These are phyloP conservation scores for Bipolaris zeicola DNA, from an alignment of 2,329 filamentous ascomycete genomes.

Conservation along the genomic window DNA sequence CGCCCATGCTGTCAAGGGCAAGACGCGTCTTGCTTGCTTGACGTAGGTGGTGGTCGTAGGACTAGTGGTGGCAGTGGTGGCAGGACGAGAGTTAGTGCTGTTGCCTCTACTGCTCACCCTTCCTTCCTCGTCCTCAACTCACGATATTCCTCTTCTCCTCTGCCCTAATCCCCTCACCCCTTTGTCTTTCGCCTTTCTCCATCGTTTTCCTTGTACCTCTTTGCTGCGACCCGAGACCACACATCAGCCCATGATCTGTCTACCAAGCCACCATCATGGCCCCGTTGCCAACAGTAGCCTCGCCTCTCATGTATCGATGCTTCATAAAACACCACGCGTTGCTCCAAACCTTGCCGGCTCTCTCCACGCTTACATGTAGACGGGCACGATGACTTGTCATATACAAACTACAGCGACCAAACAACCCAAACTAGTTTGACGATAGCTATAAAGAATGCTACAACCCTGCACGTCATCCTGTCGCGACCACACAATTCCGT, in stretches of 20 bases:
- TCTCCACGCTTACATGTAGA: background rate
- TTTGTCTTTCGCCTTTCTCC: background rate
- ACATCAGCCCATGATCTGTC: background rate
- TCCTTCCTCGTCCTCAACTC: slow-evolving; percentile 5
- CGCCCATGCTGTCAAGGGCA: slow-evolving; percentile 3
- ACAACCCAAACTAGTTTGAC: background rate
- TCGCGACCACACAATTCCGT: background rate
- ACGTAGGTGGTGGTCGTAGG: slow-evolving; percentile 9
- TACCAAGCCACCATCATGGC: background rate
- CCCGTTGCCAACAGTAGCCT: too few species aligned
- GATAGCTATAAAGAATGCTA: background rate
- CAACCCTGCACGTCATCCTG: background rate
- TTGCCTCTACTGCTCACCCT: background rate
- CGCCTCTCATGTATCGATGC: background rate
- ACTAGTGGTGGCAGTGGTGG: background rate
- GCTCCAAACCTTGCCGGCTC: background rate
- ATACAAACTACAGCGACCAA: background rate
- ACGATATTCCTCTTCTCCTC: background rate
- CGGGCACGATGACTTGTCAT: background rate
- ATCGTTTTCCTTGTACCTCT: background rate
- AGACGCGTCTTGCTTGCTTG: slow-evolving; percentile 5
- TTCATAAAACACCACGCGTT: background rate
- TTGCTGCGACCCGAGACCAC: background rate
- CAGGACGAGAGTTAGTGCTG: background rate
- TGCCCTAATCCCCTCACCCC: background rate